Evolutionary conservation across 177 flowering plant genomes (phyloP).

Genomic region (Vitis hybrid): DNA sequence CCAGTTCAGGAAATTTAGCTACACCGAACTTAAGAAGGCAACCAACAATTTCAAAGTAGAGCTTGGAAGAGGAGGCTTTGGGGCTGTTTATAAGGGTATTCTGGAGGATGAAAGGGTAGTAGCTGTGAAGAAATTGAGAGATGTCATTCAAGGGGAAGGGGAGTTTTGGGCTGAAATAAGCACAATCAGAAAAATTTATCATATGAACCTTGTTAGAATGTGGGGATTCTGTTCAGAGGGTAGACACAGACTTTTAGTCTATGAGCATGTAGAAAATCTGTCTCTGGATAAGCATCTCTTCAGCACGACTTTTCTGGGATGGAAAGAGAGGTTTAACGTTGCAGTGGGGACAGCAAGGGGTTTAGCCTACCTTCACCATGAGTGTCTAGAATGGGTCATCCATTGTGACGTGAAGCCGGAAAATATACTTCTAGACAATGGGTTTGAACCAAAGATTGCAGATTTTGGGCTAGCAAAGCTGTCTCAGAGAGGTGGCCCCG

Average conservation of each 20-base stretch:
- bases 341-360: constrained; percentile 64
- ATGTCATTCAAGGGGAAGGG: constrained; percentile 40
- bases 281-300: constrained; percentile 38
- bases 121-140: constrained; percentile 25
- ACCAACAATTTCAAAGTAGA: constrained; percentile 23
- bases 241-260: constrained; percentile 32
- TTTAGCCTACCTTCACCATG: constrained; percentile 67
- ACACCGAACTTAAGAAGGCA: constrained; percentile 21
- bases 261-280: constrained; percentile 31
- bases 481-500: constrained; percentile 34
- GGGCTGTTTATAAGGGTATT: constrained; percentile 22
- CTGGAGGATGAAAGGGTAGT: constrained; percentile 14
- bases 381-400: constrained; percentile 72
- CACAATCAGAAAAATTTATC: constrained; percentile 56
- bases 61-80: constrained; percentile 28
- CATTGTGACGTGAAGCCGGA: constrained; percentile 80
- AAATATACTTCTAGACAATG: constrained; percentile 58
- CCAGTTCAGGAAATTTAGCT: constrained; percentile 22
- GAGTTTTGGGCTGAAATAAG: constrained; percentile 61
- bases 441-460: constrained; percentile 57
- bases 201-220: constrained; percentile 62
- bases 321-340: constrained; percentile 45
- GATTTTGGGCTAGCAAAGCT: constrained; percentile 72
- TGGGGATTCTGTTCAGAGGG: constrained; percentile 62
- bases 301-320: constrained; percentile 22